Evolutionary conservation across 2,329 filamentous ascomycete species (phyloP).

Genomic region (Aureobasidium namibiae): DNA sequence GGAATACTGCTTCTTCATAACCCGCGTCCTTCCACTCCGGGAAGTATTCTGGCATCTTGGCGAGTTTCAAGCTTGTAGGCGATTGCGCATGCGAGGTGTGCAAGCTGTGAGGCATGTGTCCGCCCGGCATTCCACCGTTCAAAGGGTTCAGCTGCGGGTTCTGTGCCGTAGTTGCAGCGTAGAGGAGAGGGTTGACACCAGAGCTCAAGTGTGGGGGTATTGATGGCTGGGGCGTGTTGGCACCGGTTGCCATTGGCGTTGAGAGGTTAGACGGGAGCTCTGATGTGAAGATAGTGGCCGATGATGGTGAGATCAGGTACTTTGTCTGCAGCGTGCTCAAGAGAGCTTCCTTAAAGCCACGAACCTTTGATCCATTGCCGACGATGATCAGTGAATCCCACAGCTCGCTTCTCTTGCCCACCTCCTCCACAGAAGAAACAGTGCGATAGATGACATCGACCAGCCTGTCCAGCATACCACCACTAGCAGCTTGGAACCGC

Average conservation of each 20-base stretch:
- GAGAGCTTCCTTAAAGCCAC: conserved; percentile 81
- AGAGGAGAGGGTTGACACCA: conserved; percentile 76
- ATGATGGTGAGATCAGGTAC: conserved; percentile 84
- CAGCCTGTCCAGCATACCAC: conserved; percentile 71
- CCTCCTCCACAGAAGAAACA: conserved; percentile 73
- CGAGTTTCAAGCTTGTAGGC: conserved; percentile 73
- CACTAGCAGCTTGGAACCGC: conserved; percentile 56
- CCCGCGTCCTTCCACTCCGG: conserved; percentile 75
- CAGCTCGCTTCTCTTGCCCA: conserved; percentile 72
- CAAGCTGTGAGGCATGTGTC: conserved; percentile 35
- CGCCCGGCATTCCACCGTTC: conserved; percentile 21
- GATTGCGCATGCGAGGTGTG: conserved; percentile 63
- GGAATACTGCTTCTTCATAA: conserved; percentile 74
- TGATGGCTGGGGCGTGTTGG: conserved; percentile 72
- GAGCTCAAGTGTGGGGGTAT: conserved; percentile 32
- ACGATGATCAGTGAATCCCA: conserved; percentile 93
- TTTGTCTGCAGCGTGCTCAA: conserved; percentile 69
- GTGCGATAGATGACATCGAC: conserved; percentile 76
- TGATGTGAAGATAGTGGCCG: conserved; percentile 92
- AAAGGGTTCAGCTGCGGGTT: conserved; percentile 41
- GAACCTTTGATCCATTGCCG: conserved; percentile 69
- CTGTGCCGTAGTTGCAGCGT: conserved; percentile 76
- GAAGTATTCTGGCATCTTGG: conserved; percentile 74
- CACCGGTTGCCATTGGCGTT: conserved; percentile 81
- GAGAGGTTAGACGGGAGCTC: conserved; percentile 91